Conservation (phyloP, 2,329 filamentous ascomycete genomes). For the Sporothrix humicola region DNA sequence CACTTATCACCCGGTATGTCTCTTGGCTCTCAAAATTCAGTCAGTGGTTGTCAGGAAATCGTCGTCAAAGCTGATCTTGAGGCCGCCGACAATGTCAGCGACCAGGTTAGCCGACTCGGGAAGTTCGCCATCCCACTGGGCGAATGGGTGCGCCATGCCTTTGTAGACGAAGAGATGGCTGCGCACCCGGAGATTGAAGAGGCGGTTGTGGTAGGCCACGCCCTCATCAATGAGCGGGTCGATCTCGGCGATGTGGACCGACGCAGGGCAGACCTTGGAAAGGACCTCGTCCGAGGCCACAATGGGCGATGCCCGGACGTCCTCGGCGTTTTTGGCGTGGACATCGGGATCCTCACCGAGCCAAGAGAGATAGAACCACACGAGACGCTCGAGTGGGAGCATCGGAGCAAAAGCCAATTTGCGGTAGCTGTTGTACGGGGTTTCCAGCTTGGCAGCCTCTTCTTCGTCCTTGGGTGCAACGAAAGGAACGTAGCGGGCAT, state of each 20-base stretch:
- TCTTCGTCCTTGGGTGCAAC: not conserved
- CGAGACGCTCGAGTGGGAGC: conserved; percentile 33
- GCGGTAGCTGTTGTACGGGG: conserved; percentile 33
- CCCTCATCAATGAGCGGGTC: conserved; percentile 34
- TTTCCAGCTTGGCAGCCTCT: not conserved
- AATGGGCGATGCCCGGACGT: conserved; percentile 32
- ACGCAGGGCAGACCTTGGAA: conserved; percentile 17
- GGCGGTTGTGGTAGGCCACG: conserved; percentile 28
- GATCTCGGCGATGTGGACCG: conserved; percentile 31
- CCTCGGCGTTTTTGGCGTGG: conserved; percentile 4
- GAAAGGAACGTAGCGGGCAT: conserved; percentile 41
- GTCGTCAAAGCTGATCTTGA: conserved; percentile 10
- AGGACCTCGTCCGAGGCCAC: conserved; percentile 16
- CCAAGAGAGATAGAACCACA: conserved; percentile 37
- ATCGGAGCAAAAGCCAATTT: conserved; percentile 32
- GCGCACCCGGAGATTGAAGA: not conserved
- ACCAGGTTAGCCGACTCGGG: conserved; percentile 21
- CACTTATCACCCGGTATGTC: too few relatives aligned
- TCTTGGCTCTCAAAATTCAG: too few relatives aligned
- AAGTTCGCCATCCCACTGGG: conserved; percentile 34
- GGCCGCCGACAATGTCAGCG: conserved; percentile 9
- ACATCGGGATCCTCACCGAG: conserved; percentile 29
- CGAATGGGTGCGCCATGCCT: conserved; percentile 35
- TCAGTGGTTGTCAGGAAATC: too few relatives aligned
- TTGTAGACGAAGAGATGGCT: conserved; percentile 28